phyloP scores from a whole-genome alignment of 305 asterid species.

The Lippia alba region DNA sequence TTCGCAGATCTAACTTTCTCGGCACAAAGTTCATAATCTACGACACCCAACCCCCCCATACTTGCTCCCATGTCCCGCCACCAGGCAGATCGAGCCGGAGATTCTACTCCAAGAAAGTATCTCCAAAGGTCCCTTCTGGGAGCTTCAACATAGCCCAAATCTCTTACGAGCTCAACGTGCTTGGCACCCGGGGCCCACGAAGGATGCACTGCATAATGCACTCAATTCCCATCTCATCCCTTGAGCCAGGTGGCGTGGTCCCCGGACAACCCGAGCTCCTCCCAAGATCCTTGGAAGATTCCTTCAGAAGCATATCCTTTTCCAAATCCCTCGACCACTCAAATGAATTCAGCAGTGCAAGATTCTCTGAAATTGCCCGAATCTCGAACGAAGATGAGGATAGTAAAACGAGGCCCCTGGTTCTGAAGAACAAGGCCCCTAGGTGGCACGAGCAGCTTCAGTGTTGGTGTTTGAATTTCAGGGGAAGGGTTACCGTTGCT shows the following conservation, averaged over 20 bases:
- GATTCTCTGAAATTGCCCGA: constrained; percentile 63
- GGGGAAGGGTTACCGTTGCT: constrained; percentile 92
- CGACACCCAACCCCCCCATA: constrained; percentile 73
- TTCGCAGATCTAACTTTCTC: constrained; percentile 82
- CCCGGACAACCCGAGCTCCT: constrained; percentile 82
- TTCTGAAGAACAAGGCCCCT: constrained; percentile 91
- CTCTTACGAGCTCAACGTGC: constrained; percentile 82
- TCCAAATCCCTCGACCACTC: constrained; percentile 77
- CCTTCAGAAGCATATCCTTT: constrained; percentile 81
- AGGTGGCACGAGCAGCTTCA: constrained; percentile 95
- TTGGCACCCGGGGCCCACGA: constrained; percentile 92
- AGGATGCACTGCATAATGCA: constrained; percentile 88
- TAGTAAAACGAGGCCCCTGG: constrained; percentile 61
- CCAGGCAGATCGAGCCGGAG: constrained; percentile 74
- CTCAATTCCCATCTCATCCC: constrained; percentile 76
- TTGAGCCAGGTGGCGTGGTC: constrained; percentile 73
- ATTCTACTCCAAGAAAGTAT: constrained; percentile 80
- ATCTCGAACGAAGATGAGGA: constrained; percentile 49
- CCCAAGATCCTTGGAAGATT: constrained; percentile 79
- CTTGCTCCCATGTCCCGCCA: constrained; percentile 53
- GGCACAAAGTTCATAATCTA: constrained; percentile 88
- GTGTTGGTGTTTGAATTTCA: constrained; percentile 91
- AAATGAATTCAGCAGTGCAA: constrained; percentile 74
- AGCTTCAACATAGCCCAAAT: constrained; percentile 79
- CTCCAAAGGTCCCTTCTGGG: constrained; percentile 82